phyloP scores from a whole-genome alignment of 768 basidiomycete genomes.

The Calvatia gigantea region DNA sequence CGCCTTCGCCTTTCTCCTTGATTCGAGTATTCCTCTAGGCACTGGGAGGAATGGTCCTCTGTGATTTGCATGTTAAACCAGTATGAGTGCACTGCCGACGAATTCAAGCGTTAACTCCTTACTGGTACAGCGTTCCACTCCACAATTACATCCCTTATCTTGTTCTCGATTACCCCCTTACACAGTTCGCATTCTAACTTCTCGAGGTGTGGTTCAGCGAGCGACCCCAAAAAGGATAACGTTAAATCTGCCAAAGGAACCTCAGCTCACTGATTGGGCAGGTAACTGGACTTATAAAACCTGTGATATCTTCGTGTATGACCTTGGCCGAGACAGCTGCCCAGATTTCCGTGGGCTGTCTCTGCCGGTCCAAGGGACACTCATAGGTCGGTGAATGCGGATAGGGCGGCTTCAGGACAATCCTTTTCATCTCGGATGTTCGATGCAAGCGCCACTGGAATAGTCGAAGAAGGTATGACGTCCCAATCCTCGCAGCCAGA shows the following conservation, averaged over 20 bases:
- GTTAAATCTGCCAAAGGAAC: background rate
- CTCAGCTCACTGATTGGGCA: background rate
- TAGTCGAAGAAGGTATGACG: constrained; percentile 10
- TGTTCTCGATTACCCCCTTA: constrained; percentile 11
- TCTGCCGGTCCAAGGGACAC: constrained; percentile 10
- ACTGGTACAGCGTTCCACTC: background rate
- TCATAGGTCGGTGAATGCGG: constrained; percentile 11
- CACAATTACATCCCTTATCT: constrained; percentile 3
- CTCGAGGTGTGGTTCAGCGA: background rate
- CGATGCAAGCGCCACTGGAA: constrained; percentile 12
- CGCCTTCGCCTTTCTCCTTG: background rate
- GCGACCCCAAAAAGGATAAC: background rate
- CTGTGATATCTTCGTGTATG: background rate
- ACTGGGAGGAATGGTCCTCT: background rate
- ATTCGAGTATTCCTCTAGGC: background rate
- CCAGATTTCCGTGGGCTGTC: constrained; percentile 5
- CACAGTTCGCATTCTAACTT: constrained; percentile 1
- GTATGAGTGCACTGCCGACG: background rate
- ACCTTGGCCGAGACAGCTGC: constrained; percentile 1
- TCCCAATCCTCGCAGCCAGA: constrained; percentile 13
- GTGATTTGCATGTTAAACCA: background rate
- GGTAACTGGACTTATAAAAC: background rate
- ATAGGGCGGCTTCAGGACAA: constrained; percentile 7
- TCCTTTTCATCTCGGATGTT: constrained; percentile 1
- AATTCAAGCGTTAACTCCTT: background rate